Conservation (phyloP, 2,329 filamentous ascomycete genomes). For the Emericellopsis atlantica region DNA sequence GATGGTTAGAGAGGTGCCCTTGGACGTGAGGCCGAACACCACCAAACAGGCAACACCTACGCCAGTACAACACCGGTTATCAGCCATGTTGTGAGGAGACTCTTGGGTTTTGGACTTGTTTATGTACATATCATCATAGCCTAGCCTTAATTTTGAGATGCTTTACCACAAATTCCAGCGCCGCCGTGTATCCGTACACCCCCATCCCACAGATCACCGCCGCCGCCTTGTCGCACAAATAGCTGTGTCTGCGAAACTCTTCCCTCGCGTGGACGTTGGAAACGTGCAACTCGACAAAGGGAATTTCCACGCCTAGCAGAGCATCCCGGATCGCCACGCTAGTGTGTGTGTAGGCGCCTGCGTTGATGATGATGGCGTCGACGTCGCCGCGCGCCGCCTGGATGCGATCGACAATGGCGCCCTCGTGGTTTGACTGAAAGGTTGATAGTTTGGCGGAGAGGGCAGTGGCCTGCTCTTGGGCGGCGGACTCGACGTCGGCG, state of each 20-base stretch:
- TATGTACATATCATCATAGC: background rate
- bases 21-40: constrained; percentile 10
- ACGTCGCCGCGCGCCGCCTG: constrained; percentile 47
- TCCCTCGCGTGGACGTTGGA: constrained; percentile 64
- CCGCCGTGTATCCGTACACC: constrained; percentile 46
- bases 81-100: background rate
- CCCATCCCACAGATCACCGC: constrained; percentile 62
- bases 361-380: constrained; percentile 64
- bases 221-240: constrained; percentile 62
- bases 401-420: constrained; percentile 60
- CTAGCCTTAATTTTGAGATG: constrained; percentile 28
- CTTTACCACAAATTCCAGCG: constrained; percentile 39
- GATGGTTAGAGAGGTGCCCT: constrained; percentile 22
- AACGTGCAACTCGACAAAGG: constrained; percentile 69
- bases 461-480: constrained; percentile 31
- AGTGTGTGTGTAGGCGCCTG: constrained; percentile 64
- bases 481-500: constrained; percentile 39
- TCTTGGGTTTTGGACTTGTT: no score
- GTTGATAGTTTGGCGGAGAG: constrained; percentile 36
- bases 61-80: background rate
- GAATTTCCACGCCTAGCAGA: constrained; percentile 52
- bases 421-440: constrained; percentile 72
- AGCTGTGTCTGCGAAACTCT: constrained; percentile 55
- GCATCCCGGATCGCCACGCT: constrained; percentile 67
- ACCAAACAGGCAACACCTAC: constrained; percentile 6